Conservation (phyloP, 2,329 filamentous ascomycete species). For the Coniochaeta sp. region DNA sequence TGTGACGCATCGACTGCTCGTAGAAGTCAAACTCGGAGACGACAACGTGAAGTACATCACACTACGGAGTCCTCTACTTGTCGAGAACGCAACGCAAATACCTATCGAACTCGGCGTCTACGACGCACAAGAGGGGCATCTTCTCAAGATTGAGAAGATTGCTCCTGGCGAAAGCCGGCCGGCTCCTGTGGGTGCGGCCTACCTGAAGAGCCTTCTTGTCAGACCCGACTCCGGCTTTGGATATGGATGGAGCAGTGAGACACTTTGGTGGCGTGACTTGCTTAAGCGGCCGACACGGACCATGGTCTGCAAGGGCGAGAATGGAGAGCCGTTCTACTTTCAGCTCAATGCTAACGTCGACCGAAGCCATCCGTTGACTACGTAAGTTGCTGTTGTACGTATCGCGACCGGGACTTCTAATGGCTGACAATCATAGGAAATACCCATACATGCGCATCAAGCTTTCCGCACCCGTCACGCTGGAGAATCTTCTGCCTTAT, state of each 20-base stretch:
- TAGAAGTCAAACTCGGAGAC: slow-evolving; percentile 81
- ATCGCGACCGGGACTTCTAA: background rate
- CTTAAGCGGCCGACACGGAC: slow-evolving; percentile 78
- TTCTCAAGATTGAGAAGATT: slow-evolving; percentile 97
- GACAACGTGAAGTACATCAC: slow-evolving; percentile 99
- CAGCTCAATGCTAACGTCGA: slow-evolving; percentile 86
- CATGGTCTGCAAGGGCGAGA: slow-evolving; percentile 80
- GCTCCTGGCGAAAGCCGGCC: slow-evolving; percentile 83
- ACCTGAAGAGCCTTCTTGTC: slow-evolving; percentile 78
- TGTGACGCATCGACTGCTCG: slow-evolving; percentile 79
- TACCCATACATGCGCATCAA: slow-evolving; percentile 95
- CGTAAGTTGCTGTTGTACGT: slow-evolving; percentile 32
- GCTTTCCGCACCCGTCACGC: slow-evolving; percentile 82
- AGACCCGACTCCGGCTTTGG: slow-evolving; percentile 94
- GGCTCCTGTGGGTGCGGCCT: slow-evolving; percentile 86
- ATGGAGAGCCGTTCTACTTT: slow-evolving; percentile 90
- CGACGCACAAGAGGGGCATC: slow-evolving; percentile 75
- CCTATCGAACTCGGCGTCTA: slow-evolving; percentile 90
- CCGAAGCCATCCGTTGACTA: slow-evolving; percentile 72
- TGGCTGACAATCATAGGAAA: slow-evolving; percentile 42
- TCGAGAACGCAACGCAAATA: slow-evolving; percentile 96
- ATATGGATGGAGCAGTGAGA: slow-evolving; percentile 88
- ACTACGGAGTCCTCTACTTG: slow-evolving; percentile 79
- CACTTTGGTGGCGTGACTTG: slow-evolving; percentile 87
- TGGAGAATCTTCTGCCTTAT: slow-evolving; percentile 91